Conservation (phyloP, 331 rosid genomes). For the Spiraea crenata region DNA sequence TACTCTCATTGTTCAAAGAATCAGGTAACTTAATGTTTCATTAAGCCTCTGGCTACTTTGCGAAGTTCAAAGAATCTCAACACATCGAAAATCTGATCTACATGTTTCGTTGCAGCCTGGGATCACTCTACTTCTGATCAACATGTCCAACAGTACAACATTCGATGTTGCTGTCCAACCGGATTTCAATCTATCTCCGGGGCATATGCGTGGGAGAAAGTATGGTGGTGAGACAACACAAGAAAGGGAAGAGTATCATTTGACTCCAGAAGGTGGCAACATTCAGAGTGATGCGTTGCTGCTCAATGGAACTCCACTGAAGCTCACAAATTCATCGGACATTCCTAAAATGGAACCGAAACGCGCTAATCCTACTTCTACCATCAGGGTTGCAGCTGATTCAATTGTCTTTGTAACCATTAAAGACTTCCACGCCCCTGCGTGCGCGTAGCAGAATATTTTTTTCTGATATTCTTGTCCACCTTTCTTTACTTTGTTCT, state of each 20-base stretch:
- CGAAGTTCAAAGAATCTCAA: background rate
- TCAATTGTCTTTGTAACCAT: constrained; percentile 46
- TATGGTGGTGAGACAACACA: background rate
- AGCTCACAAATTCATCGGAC: constrained; percentile 31
- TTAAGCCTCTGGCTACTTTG: background rate
- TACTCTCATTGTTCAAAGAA: constrained; percentile 62
- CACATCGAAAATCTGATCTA: too few species aligned
- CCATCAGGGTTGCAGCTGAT: constrained; percentile 33
- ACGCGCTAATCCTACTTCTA: constrained; percentile 35
- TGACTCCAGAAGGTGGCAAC: constrained; percentile 60
- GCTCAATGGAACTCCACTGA: constrained; percentile 56
- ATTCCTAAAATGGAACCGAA: constrained; percentile 50
- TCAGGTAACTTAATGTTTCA: constrained; percentile 25
- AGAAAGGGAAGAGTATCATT: constrained; percentile 59
- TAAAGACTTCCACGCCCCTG: constrained; percentile 41
- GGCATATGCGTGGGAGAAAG: background rate
- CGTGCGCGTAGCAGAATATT: constrained; percentile 32
- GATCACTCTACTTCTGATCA: constrained; percentile 47
- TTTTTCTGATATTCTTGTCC: background rate
- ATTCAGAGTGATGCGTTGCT: constrained; percentile 52
- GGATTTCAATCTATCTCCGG: constrained; percentile 31
- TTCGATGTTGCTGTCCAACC: constrained; percentile 27
- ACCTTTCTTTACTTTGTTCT: background rate
- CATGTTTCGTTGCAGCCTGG: constrained; percentile 37
- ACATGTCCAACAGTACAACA: constrained; percentile 53